Percentiles rank a stretch among this genome's conserved stretches.
phyloP scores from a whole-genome alignment of 306 rosid genomes.

The Vigna reflexopilosa region DNA sequence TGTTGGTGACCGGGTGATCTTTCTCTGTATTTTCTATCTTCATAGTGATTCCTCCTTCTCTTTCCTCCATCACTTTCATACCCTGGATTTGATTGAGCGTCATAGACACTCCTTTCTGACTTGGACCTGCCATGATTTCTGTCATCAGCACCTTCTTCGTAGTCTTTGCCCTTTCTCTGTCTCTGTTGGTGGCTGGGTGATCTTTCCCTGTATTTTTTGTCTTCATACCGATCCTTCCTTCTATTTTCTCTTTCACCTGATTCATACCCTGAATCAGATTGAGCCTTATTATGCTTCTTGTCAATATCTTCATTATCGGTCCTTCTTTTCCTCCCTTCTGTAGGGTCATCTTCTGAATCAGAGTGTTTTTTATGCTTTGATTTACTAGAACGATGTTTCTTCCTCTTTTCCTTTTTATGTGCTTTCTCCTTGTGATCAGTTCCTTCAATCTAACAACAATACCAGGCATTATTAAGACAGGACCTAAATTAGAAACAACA shows the following conservation, averaged over 20 bases:
- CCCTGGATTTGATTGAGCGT: slow-evolving; percentile 46
- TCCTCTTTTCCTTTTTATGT: slow-evolving; percentile 58
- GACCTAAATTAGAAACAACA: slow-evolving; percentile 13
- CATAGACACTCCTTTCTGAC: slow-evolving; percentile 39
- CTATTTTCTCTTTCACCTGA: slow-evolving; percentile 45
- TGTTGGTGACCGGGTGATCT: slow-evolving; percentile 49
- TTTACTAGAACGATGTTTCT: slow-evolving; percentile 67
- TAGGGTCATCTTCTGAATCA: slow-evolving; percentile 59
- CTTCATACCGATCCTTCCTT: slow-evolving; percentile 43
- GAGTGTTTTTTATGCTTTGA: slow-evolving; percentile 56
- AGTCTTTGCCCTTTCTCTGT: slow-evolving; percentile 47
- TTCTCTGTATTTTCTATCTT: slow-evolving; percentile 51
- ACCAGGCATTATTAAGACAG: slow-evolving; percentile 23
- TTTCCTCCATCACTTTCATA: slow-evolving; percentile 47
- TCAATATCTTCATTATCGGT: slow-evolving; percentile 43
- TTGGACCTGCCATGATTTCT: slow-evolving; percentile 54
- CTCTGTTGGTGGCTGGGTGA: slow-evolving; percentile 51
- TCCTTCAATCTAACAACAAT: slow-evolving; percentile 57
- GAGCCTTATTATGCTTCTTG: slow-evolving; percentile 38
- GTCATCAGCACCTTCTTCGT: slow-evolving; percentile 42
- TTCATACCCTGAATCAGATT: slow-evolving; percentile 49
- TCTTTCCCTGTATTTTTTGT: slow-evolving; percentile 49
- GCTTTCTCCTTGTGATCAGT: slow-evolving; percentile 56
- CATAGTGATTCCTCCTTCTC: slow-evolving; percentile 40
- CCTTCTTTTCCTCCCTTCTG: slow-evolving; percentile 57